Evolutionary conservation across 1,284 basidiomycete genomes (phyloP), one percentile per base, ranked within the genome.

Genomic region (Ustilago trichophora): DNA sequence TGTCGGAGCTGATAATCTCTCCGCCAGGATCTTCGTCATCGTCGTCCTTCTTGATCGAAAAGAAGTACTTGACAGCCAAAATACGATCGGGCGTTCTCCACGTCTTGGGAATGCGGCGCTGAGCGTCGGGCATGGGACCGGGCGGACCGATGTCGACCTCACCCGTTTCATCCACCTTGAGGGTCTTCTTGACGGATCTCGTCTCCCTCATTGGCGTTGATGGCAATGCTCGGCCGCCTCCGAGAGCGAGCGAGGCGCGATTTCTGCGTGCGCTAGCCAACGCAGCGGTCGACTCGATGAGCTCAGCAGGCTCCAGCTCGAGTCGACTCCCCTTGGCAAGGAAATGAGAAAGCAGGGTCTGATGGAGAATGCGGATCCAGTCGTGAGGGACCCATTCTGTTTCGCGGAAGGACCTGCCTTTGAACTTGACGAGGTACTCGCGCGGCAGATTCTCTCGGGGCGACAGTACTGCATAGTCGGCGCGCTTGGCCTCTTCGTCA

Each of bases 351-450:
- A 67, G 57, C 57, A 56, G 6, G 1, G 3, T 12, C 7, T 44
- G 25, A 24, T 67, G 43, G 21, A 62, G 27, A 25, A 67, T 59
- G 25, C 63, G 55, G 11, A 75, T 58, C 73, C 73, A 75, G 34
- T 57, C 56, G 47, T 72, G 73, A 11, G 73, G 66, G 18, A 75
- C 63, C 73, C 73, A 75, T 19, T 62, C 58, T 4, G 60, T 66
- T 29, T 75, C 54, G 21, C 70, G 62, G 54, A 58, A 75, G 6
- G 73, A 72, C 27, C 22, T 33, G 32, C 49, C 55, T 31, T 67
- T 57, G 65, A 75, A 75, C 44, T 70, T 72, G 69, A 75, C 73
- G 34, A 75, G 63, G 44, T 75, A 75, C 27, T 75, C 73, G n/a
- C 73, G 57, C 6, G 54, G 42, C 33, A 75, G 42, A 16, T 64